Evolutionary conservation across 352 stramenopile genomes (phyloP), one percentile per base, ranked within the genome.

Genomic region (Phytophthora niederhauseri): DNA sequence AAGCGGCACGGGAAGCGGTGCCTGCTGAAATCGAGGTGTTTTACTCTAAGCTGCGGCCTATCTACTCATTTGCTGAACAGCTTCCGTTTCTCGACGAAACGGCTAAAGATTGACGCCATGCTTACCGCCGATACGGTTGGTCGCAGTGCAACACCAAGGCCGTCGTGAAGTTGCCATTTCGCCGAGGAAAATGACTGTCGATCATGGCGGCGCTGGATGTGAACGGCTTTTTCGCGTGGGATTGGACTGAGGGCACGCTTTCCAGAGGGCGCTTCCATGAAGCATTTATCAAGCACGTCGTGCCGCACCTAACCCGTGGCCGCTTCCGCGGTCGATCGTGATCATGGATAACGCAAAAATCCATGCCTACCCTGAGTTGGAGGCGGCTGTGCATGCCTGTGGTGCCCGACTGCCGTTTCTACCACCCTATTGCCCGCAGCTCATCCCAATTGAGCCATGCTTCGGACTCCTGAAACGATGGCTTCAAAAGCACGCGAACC

Each of bases 271-370:
- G 26, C 1, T 59, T 64, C n/a, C 53, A 64, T 19, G 24, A 57
- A 4, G 46, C 28, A 0, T 57, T 64, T 22, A 34, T 69, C 9
- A 69, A 64, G 28, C 20, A 80, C 26, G 70, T 72, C 31, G 87
- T 61, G 4, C 26, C 98, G 66, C 95, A 78, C 73, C 96, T 98
- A 92, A 96, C 22, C 54, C 31, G 11, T 48, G 54, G 46, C 46
- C 54, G 17, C 26, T 57, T 1, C 20, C 54, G 7, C 28, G 45
- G 3, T 64, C 55, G 0, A 51, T 64, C 19, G 48, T 60, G 3
- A 48, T 64, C 1, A 64, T 64, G 53, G 45, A 56, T 26, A 68
- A 68, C n/a, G 52, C 61, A 3, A 62, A 68, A 19, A 56, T 68
- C 2, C 54, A 64, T 20, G 12, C 34, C 5, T 64, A 69, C 26